Evolutionary conservation across 768 basidiomycete genomes (phyloP).

Genomic region (Tylopilus vinaceipallidus): DNA sequence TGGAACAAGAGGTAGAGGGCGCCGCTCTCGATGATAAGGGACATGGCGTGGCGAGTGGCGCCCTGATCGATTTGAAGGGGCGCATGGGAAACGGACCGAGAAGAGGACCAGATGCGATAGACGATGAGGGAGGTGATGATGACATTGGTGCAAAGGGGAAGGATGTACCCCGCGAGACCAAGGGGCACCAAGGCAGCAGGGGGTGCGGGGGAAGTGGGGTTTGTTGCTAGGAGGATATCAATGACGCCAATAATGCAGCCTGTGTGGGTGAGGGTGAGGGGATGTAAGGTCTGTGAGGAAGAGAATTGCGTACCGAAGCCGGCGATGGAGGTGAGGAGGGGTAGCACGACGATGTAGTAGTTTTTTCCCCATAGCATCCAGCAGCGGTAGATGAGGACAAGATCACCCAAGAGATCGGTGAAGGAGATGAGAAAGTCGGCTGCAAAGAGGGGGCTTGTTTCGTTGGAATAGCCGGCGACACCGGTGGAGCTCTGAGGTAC

Average conservation of each 20-base stretch:
- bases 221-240: constrained; percentile 27
- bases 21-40: constrained; percentile 41
- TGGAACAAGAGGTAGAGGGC: constrained; percentile 39
- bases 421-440: constrained; percentile 38
- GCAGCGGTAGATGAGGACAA: constrained; percentile 41
- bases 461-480: constrained; percentile 27
- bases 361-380: constrained; percentile 40
- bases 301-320: constrained; percentile 32
- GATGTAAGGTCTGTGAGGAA: not conserved
- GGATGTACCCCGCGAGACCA: constrained; percentile 34
- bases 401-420: constrained; percentile 36
- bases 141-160: constrained; percentile 43
- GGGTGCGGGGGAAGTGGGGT: constrained; percentile 33
- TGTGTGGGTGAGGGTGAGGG: constrained; percentile 8
- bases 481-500: constrained; percentile 23
- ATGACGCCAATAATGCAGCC: constrained; percentile 32
- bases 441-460: constrained; percentile 31
- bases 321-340: constrained; percentile 32
- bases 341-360: constrained; percentile 34
- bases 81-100: constrained; percentile 11
- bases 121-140: constrained; percentile 42
- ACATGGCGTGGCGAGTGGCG: constrained; percentile 27
- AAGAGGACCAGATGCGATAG: constrained; percentile 36
- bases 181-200: constrained; percentile 36
- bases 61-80: constrained; percentile 12